Conservation (phyloP, 176 grass and related monocot genomes). For the Avena sativa region DNA sequence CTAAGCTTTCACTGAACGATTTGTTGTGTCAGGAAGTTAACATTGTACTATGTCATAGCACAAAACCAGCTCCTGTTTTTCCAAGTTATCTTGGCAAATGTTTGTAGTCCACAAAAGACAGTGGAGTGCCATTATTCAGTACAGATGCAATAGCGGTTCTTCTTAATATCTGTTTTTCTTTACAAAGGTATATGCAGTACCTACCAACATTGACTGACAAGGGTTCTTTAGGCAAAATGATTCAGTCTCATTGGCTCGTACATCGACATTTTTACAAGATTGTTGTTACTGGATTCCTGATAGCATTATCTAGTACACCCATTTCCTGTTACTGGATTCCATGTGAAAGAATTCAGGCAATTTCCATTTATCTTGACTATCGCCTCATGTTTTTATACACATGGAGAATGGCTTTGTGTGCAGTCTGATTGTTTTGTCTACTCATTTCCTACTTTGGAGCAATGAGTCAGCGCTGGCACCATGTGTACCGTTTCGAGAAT, state of each 20-base stretch:
- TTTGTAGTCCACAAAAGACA: slow-evolving; percentile 7
- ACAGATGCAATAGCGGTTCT: background rate
- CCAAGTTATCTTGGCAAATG: background rate
- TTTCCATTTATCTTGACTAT: background rate
- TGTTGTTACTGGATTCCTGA: background rate
- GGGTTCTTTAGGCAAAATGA: background rate
- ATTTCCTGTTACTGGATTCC: background rate
- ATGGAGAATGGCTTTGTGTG: background rate
- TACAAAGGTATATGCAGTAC: background rate
- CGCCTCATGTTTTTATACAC: background rate
- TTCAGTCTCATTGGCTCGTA: background rate
- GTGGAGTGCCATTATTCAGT: background rate
- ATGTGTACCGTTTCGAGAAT: background rate
- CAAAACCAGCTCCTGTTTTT: background rate
- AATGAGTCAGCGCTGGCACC: background rate
- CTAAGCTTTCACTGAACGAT: background rate
- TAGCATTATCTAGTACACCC: background rate
- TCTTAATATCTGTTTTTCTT: background rate
- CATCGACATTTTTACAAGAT: background rate
- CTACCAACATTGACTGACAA: background rate
- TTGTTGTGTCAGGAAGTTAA: background rate
- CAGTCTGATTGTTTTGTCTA: background rate
- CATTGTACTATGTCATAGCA: background rate
- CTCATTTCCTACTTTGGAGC: background rate
- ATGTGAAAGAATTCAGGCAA: background rate